Evolutionary conservation across 257 asterid species (phyloP).

Genomic region (Thymus quinquecostatus): DNA sequence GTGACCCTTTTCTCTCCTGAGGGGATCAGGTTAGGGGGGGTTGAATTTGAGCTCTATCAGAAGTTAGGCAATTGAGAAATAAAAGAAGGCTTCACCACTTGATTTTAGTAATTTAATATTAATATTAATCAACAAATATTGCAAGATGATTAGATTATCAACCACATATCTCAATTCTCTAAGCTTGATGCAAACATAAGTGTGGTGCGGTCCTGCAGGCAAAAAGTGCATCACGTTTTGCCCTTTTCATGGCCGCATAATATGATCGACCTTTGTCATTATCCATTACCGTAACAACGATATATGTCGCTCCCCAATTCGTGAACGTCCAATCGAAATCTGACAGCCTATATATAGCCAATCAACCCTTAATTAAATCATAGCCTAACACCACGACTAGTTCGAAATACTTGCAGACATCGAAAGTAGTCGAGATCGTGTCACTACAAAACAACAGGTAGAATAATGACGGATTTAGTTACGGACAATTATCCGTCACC

Average conservation of each 20-base stretch:
- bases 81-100: slow-evolving; percentile 6
- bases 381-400: too few species aligned
- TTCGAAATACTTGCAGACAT: too few species aligned
- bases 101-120: not conserved
- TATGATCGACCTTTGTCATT: not conserved
- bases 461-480: too few species aligned
- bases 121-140: slow-evolving; percentile 22
- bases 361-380: too few species aligned
- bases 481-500: too few species aligned
- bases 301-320: too few species aligned
- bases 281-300: not conserved
- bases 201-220: slow-evolving; percentile 26
- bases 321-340: too few species aligned
- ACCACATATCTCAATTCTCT: not conserved
- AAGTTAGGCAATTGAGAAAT: slow-evolving; percentile 27
- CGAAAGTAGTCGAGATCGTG: too few species aligned
- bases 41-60: slow-evolving; percentile 18
- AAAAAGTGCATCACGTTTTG: slow-evolving; percentile 24
- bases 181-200: slow-evolving; percentile 12
- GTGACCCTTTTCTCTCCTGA: too few species aligned
- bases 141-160: slow-evolving; percentile 44
- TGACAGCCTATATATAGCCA: too few species aligned
- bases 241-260: not conserved
- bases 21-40: slow-evolving; percentile 12
- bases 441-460: too few species aligned